Conservation (phyloP, 1,139 yeast genomes). For the Saccharomyces hybrid region DNA sequence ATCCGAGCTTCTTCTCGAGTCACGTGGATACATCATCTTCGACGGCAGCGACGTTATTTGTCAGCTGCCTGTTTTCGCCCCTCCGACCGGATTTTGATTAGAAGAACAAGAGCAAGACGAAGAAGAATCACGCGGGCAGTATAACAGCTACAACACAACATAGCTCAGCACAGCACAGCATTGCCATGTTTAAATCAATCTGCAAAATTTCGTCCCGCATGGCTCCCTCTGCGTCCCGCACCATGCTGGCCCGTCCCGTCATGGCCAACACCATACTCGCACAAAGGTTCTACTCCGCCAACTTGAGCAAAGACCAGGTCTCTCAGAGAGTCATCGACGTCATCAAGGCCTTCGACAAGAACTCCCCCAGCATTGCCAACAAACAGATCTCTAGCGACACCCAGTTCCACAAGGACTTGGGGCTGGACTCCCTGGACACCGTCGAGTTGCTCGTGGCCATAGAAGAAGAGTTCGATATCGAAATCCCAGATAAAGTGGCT, state of each 20-base stretch:
- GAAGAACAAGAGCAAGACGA: not conserved
- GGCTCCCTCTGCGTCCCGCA: not conserved
- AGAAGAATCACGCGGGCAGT: not conserved
- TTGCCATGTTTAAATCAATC: not conserved
- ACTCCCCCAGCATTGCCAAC: conserved; percentile 16
- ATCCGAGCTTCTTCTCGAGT: not conserved
- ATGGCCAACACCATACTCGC: not conserved
- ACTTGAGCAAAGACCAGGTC: conserved; percentile 2
- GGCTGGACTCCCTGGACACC: conserved; percentile 63
- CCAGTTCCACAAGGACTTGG: conserved; percentile 41
- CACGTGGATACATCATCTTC: not conserved
- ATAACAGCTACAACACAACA: not conserved
- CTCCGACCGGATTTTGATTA: not conserved
- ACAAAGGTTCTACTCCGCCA: conserved; percentile 4
- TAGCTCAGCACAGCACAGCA: not conserved
- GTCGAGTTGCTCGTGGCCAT: conserved; percentile 66
- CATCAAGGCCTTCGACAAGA: conserved; percentile 27
- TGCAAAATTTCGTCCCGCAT: not conserved
- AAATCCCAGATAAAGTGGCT: conserved; percentile 57
- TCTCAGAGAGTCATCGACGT: conserved; percentile 25
- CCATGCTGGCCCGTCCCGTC: not conserved
- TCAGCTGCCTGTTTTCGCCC: not conserved
- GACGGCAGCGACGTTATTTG: not conserved
- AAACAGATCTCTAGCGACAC: conserved; percentile 28
- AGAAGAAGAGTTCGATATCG: conserved; percentile 65